phyloP scores from a whole-genome alignment of 768 basidiomycete genomes.

The Leccinellum luteum region DNA sequence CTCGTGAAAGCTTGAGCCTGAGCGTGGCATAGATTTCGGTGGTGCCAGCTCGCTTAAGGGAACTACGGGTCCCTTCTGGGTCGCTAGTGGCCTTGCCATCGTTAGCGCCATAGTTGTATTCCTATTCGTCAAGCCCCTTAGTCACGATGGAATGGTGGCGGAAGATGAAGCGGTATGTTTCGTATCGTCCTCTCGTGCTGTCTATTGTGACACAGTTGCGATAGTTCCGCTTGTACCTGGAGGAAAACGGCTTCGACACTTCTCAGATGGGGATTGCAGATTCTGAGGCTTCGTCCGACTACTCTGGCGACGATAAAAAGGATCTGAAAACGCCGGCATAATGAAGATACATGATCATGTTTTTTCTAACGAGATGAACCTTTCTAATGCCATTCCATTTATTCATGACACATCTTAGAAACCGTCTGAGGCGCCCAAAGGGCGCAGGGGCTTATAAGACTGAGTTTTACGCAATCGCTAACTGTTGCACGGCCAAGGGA shows the following conservation, averaged over 20 bases:
- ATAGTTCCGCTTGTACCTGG: constrained; percentile 82
- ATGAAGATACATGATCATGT: constrained; percentile 5
- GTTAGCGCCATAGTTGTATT: constrained; percentile 72
- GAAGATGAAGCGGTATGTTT: constrained; percentile 62
- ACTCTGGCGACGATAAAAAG: constrained; percentile 20
- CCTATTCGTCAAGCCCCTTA: constrained; percentile 71
- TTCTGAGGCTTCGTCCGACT: constrained; percentile 22
- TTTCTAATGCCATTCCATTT: neutral
- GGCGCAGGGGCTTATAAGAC: neutral
- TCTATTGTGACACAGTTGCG: constrained; percentile 1
- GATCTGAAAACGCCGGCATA: constrained; percentile 9
- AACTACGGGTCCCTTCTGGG: constrained; percentile 86
- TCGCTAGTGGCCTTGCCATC: constrained; percentile 81
- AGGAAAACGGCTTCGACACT: constrained; percentile 76
- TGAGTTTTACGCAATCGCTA: neutral
- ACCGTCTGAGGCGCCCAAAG: neutral
- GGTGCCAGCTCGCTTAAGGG: constrained; percentile 49
- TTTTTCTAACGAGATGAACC: neutral
- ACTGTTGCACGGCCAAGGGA: neutral
- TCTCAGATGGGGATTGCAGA: constrained; percentile 59
- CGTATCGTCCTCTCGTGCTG: neutral
- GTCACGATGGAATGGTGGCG: constrained; percentile 72
- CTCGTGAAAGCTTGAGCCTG: neutral
- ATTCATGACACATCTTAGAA: neutral
- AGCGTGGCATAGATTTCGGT: constrained; percentile 50